Evolutionary conservation across 306 rosid genomes (phyloP), one percentile per base, ranked within the genome.

Genomic region (Acmispon strigosus): DNA sequence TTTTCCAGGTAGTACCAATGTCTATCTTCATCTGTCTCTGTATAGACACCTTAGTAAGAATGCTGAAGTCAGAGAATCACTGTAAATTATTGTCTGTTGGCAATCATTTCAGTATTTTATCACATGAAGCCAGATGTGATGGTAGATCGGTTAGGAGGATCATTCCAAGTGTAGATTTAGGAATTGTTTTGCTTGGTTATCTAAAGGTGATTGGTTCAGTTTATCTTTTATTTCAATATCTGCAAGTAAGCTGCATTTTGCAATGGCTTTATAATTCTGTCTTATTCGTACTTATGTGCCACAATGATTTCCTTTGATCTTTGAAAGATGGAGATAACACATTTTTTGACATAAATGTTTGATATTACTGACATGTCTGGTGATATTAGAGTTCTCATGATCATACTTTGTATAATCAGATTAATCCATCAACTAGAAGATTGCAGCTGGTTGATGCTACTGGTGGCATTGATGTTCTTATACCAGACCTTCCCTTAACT

Each of bases 371-470:
- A 44, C 63, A 83, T 37, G 22, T 57, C 58, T 48, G 19, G 56
- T 53, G 16, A 29, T 65, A 39, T 41, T 69, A 42, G 48, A 69
- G 66, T 76, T 50, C 50, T 56, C 15, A 22, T 41, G 37, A 19
- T 47, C 65, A 16, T 62, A 54, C 74, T 47, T 44, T 79, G 76
- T 51, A 70, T 72, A 57, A 75, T 68, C 87, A 93, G 98, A 68
- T 85, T 74, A 82, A 83, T 73, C 85, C 82, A 54, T 56, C 70
- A 41, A 85, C 92, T 42, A 87, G 90, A 76, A 84, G 86, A 83
- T 83, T 94, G 74, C 98, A 83, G 81, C 77, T 94, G 83, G 88
- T 86, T 83, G 98, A 94, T 78, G 88, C 86, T 10, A 90, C 96
- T 66, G 94, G 94, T 45, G 80, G 85, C 58, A 80, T 94, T 80